Evolutionary conservation across 306 rosid genomes (phyloP), one percentile per base, ranked within the genome.

Genomic region (Cucurbita ficifolia): DNA sequence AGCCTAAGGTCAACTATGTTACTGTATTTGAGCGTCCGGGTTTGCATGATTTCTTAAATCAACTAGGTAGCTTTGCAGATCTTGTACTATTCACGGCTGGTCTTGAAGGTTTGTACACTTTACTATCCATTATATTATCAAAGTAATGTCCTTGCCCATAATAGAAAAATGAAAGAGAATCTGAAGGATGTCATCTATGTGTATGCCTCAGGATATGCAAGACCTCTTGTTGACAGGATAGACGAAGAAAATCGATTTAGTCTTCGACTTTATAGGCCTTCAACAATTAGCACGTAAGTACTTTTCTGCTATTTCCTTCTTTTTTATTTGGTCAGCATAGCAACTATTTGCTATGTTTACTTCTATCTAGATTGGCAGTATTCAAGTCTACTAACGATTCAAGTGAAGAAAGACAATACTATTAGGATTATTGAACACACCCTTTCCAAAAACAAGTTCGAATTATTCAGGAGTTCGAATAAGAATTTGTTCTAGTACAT

Each of bases 11-110:
- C 81, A 94, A 87, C 81, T 89, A 88, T 40, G 95, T 94, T 51
- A 94, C 99, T 2, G 99, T 90, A 50, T 94, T 91, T 78, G 99
- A 94, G 82, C 97, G 99, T 59, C 99, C 99, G 1, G 99, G 99
- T 52, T 72, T 94, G 91, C 87, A 81, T 35, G 95, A 91, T 73
- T 94, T 94, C 88, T 83, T 94, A 57, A 84, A 70, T 50, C 86
- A 83, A 79, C 88, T 91, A 58, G 76, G 94, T 76, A 83, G 83
- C 75, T 94, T 94, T 77, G 96, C 97, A 9, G 88, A 94, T 76
- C 79, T 94, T 82, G 92, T 94, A 67, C 89, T 94, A 72, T 94
- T 94, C 76, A 94, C 99, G 48, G 99, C 99, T 74, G 99, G 99
- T 76, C 96, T 94, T 78, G 97, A 94, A 91, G 99, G 99, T 69